Conservation (phyloP, 148 eudicot species). For the Persicaria tinctoria region DNA sequence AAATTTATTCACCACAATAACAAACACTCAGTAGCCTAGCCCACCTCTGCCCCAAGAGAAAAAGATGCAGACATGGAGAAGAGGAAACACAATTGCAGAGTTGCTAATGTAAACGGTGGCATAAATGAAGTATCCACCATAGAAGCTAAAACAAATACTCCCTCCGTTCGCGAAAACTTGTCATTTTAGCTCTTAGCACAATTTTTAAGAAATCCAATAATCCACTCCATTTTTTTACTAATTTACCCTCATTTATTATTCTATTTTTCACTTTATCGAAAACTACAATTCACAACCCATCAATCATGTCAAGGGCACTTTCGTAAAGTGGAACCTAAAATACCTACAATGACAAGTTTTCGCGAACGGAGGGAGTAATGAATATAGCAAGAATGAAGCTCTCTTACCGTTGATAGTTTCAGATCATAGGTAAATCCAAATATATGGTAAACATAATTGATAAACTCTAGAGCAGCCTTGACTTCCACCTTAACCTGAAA, state of each 20-base stretch:
- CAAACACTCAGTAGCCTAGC: background rate
- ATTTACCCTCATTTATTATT: too few relatives aligned
- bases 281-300: too few relatives aligned
- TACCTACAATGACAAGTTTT: too few relatives aligned
- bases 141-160: background rate
- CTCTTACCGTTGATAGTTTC: constrained; percentile 85
- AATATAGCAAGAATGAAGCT: background rate
- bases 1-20: background rate
- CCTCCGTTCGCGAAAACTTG: too few relatives aligned
- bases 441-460: constrained; percentile 50
- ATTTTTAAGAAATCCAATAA: too few relatives aligned
- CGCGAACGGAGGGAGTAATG: background rate
- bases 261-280: too few relatives aligned
- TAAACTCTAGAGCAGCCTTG: constrained; percentile 62
- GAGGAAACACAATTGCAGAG: background rate
- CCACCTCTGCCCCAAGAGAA: background rate
- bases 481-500: constrained; percentile 96
- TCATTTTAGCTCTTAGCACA: too few relatives aligned
- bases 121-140: background rate
- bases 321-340: too few relatives aligned
- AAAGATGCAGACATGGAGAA: background rate
- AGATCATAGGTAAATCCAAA: constrained; percentile 92
- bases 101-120: background rate
- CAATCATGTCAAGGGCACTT: too few relatives aligned
- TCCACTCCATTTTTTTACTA: too few relatives aligned